Base-by-base conservation (phyloP, 352 stramenopile species). In the Phytophthora citrophthora region DNA sequence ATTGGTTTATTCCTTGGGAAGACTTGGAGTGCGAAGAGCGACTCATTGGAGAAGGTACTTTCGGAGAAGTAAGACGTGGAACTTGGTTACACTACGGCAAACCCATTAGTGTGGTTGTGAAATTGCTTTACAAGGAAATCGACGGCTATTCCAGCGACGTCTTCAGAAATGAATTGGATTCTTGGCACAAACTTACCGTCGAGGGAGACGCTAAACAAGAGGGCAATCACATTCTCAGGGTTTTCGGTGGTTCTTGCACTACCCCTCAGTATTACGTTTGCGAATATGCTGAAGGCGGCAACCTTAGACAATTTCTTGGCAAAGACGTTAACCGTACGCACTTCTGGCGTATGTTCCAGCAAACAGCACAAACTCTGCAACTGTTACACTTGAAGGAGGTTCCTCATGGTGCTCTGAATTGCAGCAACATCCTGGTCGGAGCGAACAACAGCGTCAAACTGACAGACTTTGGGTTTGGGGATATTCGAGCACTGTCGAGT, bases 391-490 rank as follows among this genome's bases (percentile, higher is more conserved):
- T 15, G 11, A 23, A 44, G 6, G 29, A 20, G 13, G 11, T 48
- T 15, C 15, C 34, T 29, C 54, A 62, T 27, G 54, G 54, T 29
- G 54, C 29, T 39, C 44, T 62, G 1, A 62, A 62, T 13, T 62
- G 54, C 32, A 54, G 29, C 44, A 62, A 97, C 60, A 70, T 96
- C 32, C 72, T 97, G 6, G 79, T 82, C 15, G 64, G 70, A 13
- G 38, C 44, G 2, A 23, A 62, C 7, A 40, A 67, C n/a, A 68
- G 49, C 0, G 61, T 62, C 2, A 77, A 78, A 51, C 27, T 78
- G 0, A 49, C 56, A 27, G 72, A 81, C 49, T 81, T 81, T 58
- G 61, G 57, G 8, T 68, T 70, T 16, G 52, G 49, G 2, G 13
- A 56, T 12, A 46, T 69, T 9, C 62, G 63, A 1, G 56, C 47